Conservation (phyloP, 2,329 filamentous ascomycete species). For the Epichloe gansuensis region DNA sequence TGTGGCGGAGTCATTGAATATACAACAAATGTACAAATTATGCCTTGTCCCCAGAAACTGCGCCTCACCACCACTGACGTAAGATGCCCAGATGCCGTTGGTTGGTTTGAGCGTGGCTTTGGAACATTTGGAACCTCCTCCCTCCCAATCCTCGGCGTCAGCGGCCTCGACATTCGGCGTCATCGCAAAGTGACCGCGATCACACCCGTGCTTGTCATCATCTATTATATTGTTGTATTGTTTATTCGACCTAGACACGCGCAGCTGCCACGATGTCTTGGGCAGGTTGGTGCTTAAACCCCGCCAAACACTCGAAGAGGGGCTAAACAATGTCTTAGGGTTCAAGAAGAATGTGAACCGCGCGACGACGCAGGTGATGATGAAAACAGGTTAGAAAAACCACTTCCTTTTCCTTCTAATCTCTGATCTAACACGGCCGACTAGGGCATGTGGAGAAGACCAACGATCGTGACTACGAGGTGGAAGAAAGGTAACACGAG, state of each 20-base stretch:
- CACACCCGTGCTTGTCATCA: background rate
- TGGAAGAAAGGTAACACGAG: constrained; percentile 67
- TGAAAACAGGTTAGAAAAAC: constrained; percentile 70
- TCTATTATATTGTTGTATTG: background rate
- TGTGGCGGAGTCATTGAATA: constrained; percentile 7
- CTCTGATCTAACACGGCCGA: background rate
- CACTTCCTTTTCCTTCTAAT: no score
- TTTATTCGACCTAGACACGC: constrained; percentile 3
- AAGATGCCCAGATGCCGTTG: constrained; percentile 7
- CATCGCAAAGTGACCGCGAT: background rate
- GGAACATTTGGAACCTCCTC: constrained; percentile 7
- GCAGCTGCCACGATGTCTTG: constrained; percentile 47
- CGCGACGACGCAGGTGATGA: constrained; percentile 99
- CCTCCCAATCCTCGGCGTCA: background rate
- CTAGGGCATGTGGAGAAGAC: constrained; percentile 93
- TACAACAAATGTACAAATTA: background rate
- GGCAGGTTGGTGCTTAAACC: constrained; percentile 42
- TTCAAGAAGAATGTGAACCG: constrained; percentile 90
- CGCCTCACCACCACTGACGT: constrained; percentile 12
- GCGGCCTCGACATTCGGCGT: background rate
- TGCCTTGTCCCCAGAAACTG: constrained; percentile 1
- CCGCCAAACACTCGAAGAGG: constrained; percentile 14
- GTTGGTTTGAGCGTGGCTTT: constrained; percentile 22
- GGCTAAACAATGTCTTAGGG: constrained; percentile 26
- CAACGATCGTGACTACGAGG: constrained; percentile 96